phyloP scores from a whole-genome alignment of 2,329 filamentous ascomycete species.

The Fusarium buharicum region DNA sequence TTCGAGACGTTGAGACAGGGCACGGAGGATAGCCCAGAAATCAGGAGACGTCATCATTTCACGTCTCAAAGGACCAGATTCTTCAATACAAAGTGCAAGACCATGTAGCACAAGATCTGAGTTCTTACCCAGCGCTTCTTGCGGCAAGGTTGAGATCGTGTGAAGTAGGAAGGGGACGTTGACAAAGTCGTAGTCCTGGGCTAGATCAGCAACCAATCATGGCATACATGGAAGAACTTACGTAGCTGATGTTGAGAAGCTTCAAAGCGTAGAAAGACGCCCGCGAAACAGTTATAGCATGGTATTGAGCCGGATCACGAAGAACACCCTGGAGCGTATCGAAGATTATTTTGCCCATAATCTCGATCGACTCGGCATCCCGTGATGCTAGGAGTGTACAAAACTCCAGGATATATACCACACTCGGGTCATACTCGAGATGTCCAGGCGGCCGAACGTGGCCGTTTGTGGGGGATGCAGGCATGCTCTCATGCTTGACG shows the following conservation, averaged over 20 bases:
- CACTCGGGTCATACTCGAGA: slow-evolving; percentile 81
- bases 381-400: slow-evolving; percentile 83
- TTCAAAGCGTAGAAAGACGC: slow-evolving; percentile 87
- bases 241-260: slow-evolving; percentile 84
- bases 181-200: slow-evolving; percentile 86
- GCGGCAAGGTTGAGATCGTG: slow-evolving; percentile 86
- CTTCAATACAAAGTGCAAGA: slow-evolving; percentile 80
- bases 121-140: slow-evolving; percentile 79
- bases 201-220: slow-evolving; percentile 33
- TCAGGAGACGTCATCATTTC: slow-evolving; percentile 97
- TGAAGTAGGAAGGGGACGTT: slow-evolving; percentile 92
- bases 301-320: slow-evolving; percentile 80
- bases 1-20: slow-evolving; percentile 74
- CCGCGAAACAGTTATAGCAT: slow-evolving; percentile 84
- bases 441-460: slow-evolving; percentile 48
- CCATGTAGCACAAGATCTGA: slow-evolving; percentile 82
- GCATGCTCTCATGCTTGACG: slow-evolving; percentile 85
- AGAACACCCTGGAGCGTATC: slow-evolving; percentile 84
- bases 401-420: slow-evolving; percentile 92
- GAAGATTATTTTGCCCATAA: slow-evolving; percentile 81
- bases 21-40: slow-evolving; percentile 91
- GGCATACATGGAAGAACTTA: slow-evolving; percentile 59
- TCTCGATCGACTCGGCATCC: slow-evolving; percentile 76
- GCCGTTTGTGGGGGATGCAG: slow-evolving; percentile 69
- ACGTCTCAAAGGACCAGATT: slow-evolving; percentile 80